These are phyloP conservation scores for Heliamphora exappendiculata DNA, from an alignment of 148 eudicot species.

Conservation along the genomic window DNA sequence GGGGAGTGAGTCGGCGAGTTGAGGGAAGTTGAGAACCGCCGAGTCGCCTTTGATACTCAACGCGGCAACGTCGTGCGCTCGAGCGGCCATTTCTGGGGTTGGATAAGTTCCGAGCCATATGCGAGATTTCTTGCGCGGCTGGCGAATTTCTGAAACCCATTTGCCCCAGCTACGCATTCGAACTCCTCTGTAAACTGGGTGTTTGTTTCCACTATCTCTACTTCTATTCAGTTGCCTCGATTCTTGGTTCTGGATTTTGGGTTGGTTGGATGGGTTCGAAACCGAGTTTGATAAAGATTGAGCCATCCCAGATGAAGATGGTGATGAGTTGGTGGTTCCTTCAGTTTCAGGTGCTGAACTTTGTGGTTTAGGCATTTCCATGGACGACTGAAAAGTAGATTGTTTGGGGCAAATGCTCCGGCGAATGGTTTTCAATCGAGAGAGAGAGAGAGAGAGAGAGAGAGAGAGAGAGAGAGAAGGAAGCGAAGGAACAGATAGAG, in stretches of 20 bases:
- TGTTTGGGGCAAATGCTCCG: neutral
- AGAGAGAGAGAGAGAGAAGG: neutral
- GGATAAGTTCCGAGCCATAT: constrained; percentile 45
- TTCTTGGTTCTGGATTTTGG: neutral
- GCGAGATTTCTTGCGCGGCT: constrained; percentile 43
- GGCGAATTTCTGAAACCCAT: constrained; percentile 52
- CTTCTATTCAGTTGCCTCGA: neutral
- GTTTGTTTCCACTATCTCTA: constrained; percentile 8
- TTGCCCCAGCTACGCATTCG: constrained; percentile 47
- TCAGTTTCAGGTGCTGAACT: constrained; percentile 1
- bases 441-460: neutral
- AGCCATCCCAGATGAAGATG: constrained; percentile 18
- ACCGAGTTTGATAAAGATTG: neutral
- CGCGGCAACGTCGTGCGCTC: constrained; percentile 44
- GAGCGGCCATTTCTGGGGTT: constrained; percentile 42
- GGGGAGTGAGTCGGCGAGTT: constrained; percentile 25
- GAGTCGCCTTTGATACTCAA: constrained; percentile 31
- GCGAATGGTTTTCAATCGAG: neutral
- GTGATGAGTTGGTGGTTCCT: neutral
- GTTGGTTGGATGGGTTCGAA: neutral
- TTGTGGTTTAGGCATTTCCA: neutral
- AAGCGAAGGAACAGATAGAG: too few relatives aligned
- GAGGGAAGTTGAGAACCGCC: constrained; percentile 43
- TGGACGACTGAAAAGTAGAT: neutral
- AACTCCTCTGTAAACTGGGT: constrained; percentile 38